phyloP scores from a whole-genome alignment of 306 rosid species.

The Quercus bicolor region DNA sequence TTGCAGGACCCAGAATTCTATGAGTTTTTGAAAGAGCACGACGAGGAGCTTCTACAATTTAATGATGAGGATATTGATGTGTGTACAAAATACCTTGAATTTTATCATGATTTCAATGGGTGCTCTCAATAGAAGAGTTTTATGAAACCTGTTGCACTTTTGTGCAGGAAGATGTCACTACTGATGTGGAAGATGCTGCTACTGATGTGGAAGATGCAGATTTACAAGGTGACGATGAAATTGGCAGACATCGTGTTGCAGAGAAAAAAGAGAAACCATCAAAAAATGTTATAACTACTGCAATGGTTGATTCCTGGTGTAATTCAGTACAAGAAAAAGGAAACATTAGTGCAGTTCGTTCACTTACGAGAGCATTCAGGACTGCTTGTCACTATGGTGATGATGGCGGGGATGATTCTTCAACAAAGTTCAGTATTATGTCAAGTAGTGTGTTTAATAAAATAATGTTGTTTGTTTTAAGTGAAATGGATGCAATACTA shows the following conservation, averaged over 20 bases:
- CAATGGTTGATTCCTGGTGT: conserved; percentile 84
- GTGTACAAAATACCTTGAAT: conserved; percentile 21
- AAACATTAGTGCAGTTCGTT: conserved; percentile 60
- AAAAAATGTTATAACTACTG: conserved; percentile 53
- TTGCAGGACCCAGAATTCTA: conserved; percentile 84
- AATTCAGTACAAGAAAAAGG: conserved; percentile 51
- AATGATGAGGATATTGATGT: conserved; percentile 64
- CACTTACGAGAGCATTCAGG: conserved; percentile 73
- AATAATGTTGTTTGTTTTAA: conserved; percentile 77
- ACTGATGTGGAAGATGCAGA: conserved; percentile 50
- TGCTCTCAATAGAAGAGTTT: neutral
- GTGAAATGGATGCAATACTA: conserved; percentile 85
- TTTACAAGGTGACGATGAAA: conserved; percentile 31
- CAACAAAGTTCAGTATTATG: conserved; percentile 58
- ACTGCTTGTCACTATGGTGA: conserved; percentile 96
- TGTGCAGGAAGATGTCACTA: conserved; percentile 57
- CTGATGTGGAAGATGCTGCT: conserved; percentile 50
- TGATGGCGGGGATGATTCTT: conserved; percentile 55
- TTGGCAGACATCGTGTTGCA: conserved; percentile 21
- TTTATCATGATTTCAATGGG: neutral
- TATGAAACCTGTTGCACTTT: conserved; percentile 17
- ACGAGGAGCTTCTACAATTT: conserved; percentile 75
- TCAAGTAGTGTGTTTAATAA: conserved; percentile 86
- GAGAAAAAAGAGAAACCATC: conserved; percentile 39
- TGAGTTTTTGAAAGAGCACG: conserved; percentile 73